These are phyloP conservation scores for Aspergillus awamori DNA, from an alignment of 2,329 filamentous ascomycete species.

Conservation along the genomic window DNA sequence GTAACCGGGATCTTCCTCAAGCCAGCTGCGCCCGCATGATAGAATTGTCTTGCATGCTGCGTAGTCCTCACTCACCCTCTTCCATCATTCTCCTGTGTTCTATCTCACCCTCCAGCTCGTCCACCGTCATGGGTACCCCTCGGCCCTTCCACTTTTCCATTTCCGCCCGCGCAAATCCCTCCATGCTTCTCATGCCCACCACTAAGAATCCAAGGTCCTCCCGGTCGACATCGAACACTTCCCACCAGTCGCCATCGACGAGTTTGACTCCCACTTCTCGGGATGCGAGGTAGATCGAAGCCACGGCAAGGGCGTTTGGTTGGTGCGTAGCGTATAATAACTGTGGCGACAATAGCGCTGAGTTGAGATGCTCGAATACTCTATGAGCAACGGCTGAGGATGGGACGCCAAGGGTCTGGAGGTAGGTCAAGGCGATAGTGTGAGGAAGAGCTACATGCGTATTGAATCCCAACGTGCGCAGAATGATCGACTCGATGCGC, in stretches of 20 bases:
- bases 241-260: slow-evolving; percentile 91
- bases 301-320: slow-evolving; percentile 79
- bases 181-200: slow-evolving; percentile 78
- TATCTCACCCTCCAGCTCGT: slow-evolving; percentile 63
- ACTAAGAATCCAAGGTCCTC: slow-evolving; percentile 94
- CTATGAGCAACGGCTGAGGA: slow-evolving; percentile 62
- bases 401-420: slow-evolving; percentile 81
- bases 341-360: slow-evolving; percentile 82
- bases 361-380: slow-evolving; percentile 79
- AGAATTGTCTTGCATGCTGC: background rate
- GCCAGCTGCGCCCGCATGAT: background rate
- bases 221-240: slow-evolving; percentile 92
- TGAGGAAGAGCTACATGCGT: slow-evolving; percentile 85
- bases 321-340: slow-evolving; percentile 91
- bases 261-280: slow-evolving; percentile 75
- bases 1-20: background rate
- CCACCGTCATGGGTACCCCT: slow-evolving; percentile 61
- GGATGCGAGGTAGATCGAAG: slow-evolving; percentile 87
- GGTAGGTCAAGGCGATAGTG: slow-evolving; percentile 83
- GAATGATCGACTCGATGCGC: slow-evolving; percentile 73
- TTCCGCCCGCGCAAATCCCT: slow-evolving; percentile 67
- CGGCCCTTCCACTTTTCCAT: slow-evolving; percentile 57
- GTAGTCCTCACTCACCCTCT: slow-evolving; percentile 40
- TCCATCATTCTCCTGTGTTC: slow-evolving; percentile 51
- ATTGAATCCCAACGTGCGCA: slow-evolving; percentile 77